phyloP scores from a whole-genome alignment of 2,329 filamentous ascomycete species.

The Diaporthe humulicola region DNA sequence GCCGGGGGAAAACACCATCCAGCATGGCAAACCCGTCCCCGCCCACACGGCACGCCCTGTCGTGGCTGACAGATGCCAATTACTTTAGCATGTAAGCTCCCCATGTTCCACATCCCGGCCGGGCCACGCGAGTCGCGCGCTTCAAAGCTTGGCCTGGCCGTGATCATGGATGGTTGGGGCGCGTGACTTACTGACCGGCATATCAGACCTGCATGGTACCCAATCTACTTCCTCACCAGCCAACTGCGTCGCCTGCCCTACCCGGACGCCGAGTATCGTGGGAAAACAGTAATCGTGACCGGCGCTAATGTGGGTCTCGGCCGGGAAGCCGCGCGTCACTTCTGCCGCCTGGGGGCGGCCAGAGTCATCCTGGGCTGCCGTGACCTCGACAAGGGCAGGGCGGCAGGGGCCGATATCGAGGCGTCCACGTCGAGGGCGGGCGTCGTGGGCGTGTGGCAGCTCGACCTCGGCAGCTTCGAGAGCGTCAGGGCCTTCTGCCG shows the following conservation, averaged over 20 bases:
- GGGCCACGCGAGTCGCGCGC: conserved; percentile 14
- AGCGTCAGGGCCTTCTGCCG: conserved; percentile 58
- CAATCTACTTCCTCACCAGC: conserved; percentile 31
- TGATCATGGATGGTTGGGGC: not conserved
- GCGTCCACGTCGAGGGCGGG: conserved; percentile 43
- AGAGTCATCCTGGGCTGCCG: conserved; percentile 56
- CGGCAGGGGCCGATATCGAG: conserved; percentile 54
- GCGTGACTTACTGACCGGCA: not conserved
- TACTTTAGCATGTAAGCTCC: conserved; percentile 36
- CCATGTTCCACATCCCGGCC: conserved; percentile 20
- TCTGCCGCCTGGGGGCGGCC: conserved; percentile 51
- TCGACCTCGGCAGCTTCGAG: conserved; percentile 63
- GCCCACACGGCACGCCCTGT: conserved; percentile 27
- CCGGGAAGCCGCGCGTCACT: conserved; percentile 53
- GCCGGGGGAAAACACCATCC: conserved; percentile 1
- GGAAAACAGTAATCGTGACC: conserved; percentile 53
- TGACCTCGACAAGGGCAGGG: conserved; percentile 51
- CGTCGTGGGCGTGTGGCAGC: conserved; percentile 61
- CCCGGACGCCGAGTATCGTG: conserved; percentile 37
- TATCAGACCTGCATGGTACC: conserved; percentile 22
- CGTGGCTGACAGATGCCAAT: conserved; percentile 38
- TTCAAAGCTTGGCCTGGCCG: not conserved
- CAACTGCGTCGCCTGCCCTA: conserved; percentile 34
- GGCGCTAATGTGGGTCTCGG: conserved; percentile 58
- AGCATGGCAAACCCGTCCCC: conserved; percentile 25